Evolutionary conservation across 495 filamentous ascomycete species (phyloP).

Genomic region (Lentithecium fluviatile): DNA sequence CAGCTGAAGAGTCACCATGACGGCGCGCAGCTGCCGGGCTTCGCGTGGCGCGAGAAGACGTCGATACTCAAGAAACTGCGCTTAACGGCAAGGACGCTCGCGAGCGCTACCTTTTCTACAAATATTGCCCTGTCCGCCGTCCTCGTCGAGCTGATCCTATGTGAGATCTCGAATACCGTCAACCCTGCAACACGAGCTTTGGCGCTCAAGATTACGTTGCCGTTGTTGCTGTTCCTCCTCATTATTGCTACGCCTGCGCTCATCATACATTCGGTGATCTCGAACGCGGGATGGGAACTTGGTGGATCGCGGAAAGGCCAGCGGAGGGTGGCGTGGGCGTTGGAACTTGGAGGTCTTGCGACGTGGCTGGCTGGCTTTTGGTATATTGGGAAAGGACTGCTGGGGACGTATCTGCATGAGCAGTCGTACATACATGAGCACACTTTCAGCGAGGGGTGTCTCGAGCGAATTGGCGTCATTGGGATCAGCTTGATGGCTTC

Average conservation of each 20-base stretch:
- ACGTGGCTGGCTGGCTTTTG: conserved; percentile 70
- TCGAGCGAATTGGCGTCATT: conserved; percentile 76
- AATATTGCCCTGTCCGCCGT: conserved; percentile 72
- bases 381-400: conserved; percentile 66
- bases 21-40: conserved; percentile 48
- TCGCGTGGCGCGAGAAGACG: conserved; percentile 39
- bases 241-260: conserved; percentile 68
- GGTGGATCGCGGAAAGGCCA: conserved; percentile 45
- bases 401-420: conserved; percentile 49
- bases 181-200: conserved; percentile 59
- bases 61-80: conserved; percentile 21
- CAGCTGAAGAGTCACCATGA: conserved; percentile 50
- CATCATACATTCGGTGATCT: conserved; percentile 65
- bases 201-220: conserved; percentile 64
- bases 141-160: conserved; percentile 71
- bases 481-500: conserved; percentile 80
- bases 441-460: conserved; percentile 65
- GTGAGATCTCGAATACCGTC: conserved; percentile 73
- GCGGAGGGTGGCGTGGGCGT: conserved; percentile 55
- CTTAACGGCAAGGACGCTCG: conserved; percentile 43
- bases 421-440: conserved; percentile 40
- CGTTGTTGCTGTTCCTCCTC: conserved; percentile 62
- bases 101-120: conserved; percentile 63
- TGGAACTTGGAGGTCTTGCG: conserved; percentile 58
- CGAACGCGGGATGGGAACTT: conserved; percentile 59